phyloP scores from a whole-genome alignment of 2,329 filamentous ascomycete species.

The Cercospora canescens region DNA sequence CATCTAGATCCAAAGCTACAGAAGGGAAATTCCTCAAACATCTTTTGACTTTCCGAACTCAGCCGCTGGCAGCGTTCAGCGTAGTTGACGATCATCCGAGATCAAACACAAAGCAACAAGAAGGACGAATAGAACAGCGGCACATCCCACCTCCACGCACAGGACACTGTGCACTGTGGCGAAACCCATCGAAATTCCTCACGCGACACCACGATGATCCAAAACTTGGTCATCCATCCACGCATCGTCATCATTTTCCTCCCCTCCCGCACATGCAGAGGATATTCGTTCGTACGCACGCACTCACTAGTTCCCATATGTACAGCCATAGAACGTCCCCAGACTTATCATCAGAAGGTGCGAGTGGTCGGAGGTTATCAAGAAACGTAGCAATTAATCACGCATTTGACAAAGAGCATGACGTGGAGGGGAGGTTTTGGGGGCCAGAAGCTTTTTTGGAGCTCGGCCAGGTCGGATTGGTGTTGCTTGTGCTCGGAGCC shows the following conservation, averaged over 20 bases:
- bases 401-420: background rate
- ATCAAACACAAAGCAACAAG: background rate
- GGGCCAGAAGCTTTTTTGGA: background rate
- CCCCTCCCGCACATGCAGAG: background rate
- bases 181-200: too few relatives aligned
- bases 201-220: background rate
- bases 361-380: background rate
- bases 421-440: background rate
- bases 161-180: too few relatives aligned
- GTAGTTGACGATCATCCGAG: background rate
- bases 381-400: background rate
- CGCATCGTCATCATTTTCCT: background rate
- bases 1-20: background rate
- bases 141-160: background rate
- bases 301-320: background rate
- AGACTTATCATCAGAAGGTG: background rate
- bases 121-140: background rate
- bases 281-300: too few relatives aligned
- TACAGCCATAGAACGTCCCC: background rate
- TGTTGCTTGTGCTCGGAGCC: background rate
- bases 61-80: background rate
- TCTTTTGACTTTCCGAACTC: background rate
- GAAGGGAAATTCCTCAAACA: background rate
- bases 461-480: background rate
- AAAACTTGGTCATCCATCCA: background rate